Conservation (phyloP, 768 basidiomycete species). For the Rhodotorula diobovata region DNA sequence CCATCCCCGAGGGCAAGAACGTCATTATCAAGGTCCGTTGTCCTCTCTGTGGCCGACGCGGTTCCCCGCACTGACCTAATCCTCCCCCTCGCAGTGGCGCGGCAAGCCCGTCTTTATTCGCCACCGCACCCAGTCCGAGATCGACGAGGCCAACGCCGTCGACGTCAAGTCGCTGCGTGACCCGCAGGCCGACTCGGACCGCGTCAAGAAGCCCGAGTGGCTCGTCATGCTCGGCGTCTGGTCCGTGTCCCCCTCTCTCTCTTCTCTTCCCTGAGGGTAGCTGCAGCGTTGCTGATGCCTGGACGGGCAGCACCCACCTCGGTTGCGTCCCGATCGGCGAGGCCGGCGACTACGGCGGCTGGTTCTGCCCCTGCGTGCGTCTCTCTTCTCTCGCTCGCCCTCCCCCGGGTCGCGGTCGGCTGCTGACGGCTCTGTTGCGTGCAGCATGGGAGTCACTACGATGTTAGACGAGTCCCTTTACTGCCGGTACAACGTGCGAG, state of each 20-base stretch:
- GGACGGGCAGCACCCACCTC: constrained; percentile 68
- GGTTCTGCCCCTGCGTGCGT: constrained; percentile 15
- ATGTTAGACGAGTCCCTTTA: too few relatives aligned
- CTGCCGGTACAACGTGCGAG: too few relatives aligned
- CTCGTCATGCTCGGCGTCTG: constrained; percentile 53
- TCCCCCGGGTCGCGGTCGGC: too few relatives aligned
- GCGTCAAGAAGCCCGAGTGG: constrained; percentile 95
- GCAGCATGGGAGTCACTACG: too few relatives aligned
- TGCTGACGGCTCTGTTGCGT: too few relatives aligned
- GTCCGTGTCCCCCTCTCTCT: constrained; percentile 1
- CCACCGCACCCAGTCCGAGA: constrained; percentile 85
- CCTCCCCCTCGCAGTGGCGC: constrained; percentile 60
- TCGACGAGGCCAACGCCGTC: constrained; percentile 78
- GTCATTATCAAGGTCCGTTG: constrained; percentile 64
- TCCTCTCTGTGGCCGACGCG: too few relatives aligned
- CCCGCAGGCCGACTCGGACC: constrained; percentile 80
- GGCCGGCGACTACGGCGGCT: constrained; percentile 35
- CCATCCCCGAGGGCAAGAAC: constrained; percentile 88
- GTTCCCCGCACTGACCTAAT: neutral
- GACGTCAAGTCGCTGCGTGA: constrained; percentile 87
- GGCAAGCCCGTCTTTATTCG: constrained; percentile 99
- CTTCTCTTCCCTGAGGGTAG: neutral
- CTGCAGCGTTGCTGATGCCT: neutral
- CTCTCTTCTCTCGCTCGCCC: neutral
- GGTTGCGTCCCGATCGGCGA: constrained; percentile 95